Percentiles rank a stretch among this genome's conserved stretches.
Evolutionary conservation across 805 yeast species (phyloP).

Genomic region (Torulaspora quercuum): DNA sequence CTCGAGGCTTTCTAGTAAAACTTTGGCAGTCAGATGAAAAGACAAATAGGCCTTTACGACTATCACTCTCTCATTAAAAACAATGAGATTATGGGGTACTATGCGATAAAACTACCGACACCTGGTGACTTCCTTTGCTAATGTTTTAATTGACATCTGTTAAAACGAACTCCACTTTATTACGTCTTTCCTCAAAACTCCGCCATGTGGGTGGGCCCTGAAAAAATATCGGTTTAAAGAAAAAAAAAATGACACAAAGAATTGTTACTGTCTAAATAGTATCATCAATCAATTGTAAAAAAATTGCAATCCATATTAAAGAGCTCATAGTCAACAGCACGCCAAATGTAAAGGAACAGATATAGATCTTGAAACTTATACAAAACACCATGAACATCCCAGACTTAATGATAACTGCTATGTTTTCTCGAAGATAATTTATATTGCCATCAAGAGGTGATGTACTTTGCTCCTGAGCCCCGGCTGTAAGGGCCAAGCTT

Average conservation of each 20-base stretch:
- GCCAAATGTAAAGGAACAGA: conserved; percentile 14
- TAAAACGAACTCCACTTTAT: no score
- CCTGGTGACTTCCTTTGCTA: no score
- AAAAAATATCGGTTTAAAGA: no score
- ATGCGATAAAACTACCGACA: no score
- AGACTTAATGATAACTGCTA: conserved; percentile 10
- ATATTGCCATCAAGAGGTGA: conserved; percentile 7
- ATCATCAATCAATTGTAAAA: conserved; percentile 11
- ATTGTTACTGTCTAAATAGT: neutral
- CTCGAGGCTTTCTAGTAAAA: no score
- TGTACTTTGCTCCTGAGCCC: conserved; percentile 2
- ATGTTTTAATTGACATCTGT: no score
- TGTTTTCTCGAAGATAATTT: conserved; percentile 13
- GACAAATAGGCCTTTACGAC: no score
- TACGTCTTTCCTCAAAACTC: no score
- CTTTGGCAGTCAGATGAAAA: no score
- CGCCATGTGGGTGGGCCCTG: no score
- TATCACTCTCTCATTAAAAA: no score
- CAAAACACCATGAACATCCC: conserved; percentile 16
- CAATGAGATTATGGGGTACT: no score
- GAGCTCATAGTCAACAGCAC: conserved; percentile 12
- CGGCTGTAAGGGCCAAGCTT: conserved; percentile 4
- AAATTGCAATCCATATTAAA: conserved; percentile 15
- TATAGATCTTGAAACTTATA: conserved; percentile 10
- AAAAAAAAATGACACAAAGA: conserved; percentile 4